Base-by-base conservation (phyloP, 805 yeast genomes). In the Wickerhamomyces alni region DNA sequence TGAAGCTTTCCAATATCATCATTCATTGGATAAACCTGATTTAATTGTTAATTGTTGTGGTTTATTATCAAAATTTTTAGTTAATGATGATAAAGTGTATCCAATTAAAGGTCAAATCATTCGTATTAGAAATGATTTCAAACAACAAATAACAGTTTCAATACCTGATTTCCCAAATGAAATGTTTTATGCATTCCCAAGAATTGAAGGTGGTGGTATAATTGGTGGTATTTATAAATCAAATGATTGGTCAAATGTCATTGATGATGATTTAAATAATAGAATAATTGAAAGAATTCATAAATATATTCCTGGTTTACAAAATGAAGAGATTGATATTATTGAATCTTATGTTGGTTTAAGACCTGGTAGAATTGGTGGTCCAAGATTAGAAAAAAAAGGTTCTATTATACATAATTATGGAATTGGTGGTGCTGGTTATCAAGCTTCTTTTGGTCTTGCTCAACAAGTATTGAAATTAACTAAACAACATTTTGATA, bases 351-450 rank as follows among this genome's bases (percentile, higher is more conserved):
- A 77, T 49, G 82, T 79, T 18, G 91, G 87, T 0, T 70, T 80
- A 40, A 69, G 89, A 56, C 89, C 89, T 1, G 82, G 70, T 2
- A 65, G 88, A 49, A 51, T 62, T 16, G 80, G 75, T 8, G 88
- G 88, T 13, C 67, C 73, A 7, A 67, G 82, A 44, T 57, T 80
- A 5, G 77, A 72, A 45, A 49, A 63, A 33, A 70, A 65, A 24
- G 55, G 56, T 4, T 52, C 52, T 11, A 57, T 80, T 17, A 68
- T 80, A 18, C 87, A 81, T 56, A 75, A 74, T 50, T 81, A 80
- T 55, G 87, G 87, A 2, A 83, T 86, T 24, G 86, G 77, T 8
- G 87, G 87, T 24, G 76, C 85, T 18, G 93, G 93, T 0, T 83
- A 75, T 58, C 94, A 86, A 63, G 70, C 82, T 4, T 80, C 86